These are phyloP conservation scores for Colletotrichum filicis DNA, from an alignment of 2,329 filamentous ascomycete genomes.

Conservation along the genomic window DNA sequence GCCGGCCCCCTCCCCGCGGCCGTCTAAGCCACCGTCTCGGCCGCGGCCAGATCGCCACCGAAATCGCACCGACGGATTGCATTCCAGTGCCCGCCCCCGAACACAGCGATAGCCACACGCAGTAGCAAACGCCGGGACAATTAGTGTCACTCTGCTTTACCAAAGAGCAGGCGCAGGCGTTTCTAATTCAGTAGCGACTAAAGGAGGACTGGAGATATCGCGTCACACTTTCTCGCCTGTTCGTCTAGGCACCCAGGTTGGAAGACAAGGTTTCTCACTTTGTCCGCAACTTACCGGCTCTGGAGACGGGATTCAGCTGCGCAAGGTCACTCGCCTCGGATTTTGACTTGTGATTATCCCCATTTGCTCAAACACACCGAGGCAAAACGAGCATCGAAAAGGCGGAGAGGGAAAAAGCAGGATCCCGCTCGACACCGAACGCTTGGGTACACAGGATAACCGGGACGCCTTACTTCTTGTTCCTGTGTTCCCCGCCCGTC, in stretches of 20 bases:
- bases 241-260: too few relatives aligned
- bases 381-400: not conserved
- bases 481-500: not conserved
- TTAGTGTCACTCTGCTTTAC: not conserved
- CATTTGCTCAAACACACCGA: not conserved
- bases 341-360: not conserved
- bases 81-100: not conserved
- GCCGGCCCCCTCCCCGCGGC: not conserved
- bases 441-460: not conserved
- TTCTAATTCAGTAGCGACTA: slow-evolving; percentile 4
- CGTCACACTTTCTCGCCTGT: not conserved
- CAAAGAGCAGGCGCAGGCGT: not conserved
- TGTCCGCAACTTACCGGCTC: too few relatives aligned
- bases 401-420: not conserved
- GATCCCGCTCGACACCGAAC: not conserved
- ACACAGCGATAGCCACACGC: not conserved
- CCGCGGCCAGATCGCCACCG: slow-evolving; percentile 1
- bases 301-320: not conserved
- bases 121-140: not conserved
- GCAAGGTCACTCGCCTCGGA: not conserved
- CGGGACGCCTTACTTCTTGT: not conserved
- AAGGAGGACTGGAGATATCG: not conserved
- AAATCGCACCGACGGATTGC: not conserved
- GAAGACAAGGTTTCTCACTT: not conserved
- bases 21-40: not conserved